These are phyloP conservation scores for Aspergillus ustus DNA, from an alignment of 2,329 filamentous ascomycete species.

Conservation along the genomic window DNA sequence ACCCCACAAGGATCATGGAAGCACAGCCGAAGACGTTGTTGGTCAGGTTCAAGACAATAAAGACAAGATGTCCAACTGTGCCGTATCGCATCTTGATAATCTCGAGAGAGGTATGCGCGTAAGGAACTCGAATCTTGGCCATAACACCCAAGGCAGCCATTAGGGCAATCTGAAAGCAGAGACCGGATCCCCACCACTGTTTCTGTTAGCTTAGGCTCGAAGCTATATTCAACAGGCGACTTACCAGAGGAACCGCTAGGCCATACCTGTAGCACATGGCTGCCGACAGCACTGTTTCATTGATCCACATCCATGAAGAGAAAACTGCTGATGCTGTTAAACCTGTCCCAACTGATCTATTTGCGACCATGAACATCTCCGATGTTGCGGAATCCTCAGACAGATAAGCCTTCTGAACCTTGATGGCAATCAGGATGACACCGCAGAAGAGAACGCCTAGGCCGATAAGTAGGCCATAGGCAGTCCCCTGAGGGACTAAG, in stretches of 20 bases:
- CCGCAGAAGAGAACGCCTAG: slow-evolving; percentile 54
- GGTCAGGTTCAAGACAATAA: slow-evolving; percentile 47
- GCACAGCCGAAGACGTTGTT: slow-evolving; percentile 53
- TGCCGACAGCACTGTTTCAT: slow-evolving; percentile 42
- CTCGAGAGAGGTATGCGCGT: slow-evolving; percentile 57
- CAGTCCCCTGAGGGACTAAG: slow-evolving; percentile 35
- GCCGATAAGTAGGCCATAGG: slow-evolving; percentile 55
- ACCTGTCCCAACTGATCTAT: slow-evolving; percentile 43
- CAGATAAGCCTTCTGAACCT: slow-evolving; percentile 46
- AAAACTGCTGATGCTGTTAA: slow-evolving; percentile 45
- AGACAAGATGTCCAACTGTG: slow-evolving; percentile 45
- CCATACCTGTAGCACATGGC: slow-evolving; percentile 42
- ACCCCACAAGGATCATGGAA: slow-evolving; percentile 53
- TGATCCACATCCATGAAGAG: slow-evolving; percentile 48
- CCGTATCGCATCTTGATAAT: slow-evolving; percentile 56
- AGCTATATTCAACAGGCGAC: neutral
- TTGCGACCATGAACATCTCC: slow-evolving; percentile 48
- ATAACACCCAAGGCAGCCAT: slow-evolving; percentile 56
- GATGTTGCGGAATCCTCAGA: slow-evolving; percentile 45
- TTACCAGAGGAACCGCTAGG: slow-evolving; percentile 40
- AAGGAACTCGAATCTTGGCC: slow-evolving; percentile 55
- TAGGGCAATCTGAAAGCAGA: slow-evolving; percentile 55
- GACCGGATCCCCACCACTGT: slow-evolving; percentile 45
- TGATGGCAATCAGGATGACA: slow-evolving; percentile 53
- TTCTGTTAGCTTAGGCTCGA: neutral